Evolutionary conservation across 441 rosid species (phyloP).

Genomic region (Brassica hybrid): DNA sequence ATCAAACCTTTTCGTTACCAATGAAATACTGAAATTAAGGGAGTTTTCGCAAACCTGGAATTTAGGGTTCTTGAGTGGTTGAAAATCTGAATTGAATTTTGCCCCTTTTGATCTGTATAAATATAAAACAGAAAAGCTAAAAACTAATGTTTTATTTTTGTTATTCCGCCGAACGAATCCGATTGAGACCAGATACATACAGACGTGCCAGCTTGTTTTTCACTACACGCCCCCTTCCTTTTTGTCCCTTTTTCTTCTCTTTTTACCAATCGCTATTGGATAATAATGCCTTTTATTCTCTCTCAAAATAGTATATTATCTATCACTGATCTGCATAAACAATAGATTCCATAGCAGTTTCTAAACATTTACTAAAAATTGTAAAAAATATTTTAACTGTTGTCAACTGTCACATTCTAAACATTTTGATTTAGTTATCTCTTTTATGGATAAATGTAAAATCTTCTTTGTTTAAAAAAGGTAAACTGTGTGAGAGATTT

Average conservation of each 20-base stretch:
- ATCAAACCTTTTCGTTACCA: constrained; percentile 13
- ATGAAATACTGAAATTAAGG: not conserved
- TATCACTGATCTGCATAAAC: not conserved
- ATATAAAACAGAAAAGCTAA: constrained; percentile 24
- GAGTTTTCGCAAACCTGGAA: constrained; percentile 22
- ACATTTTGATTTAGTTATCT: not conserved
- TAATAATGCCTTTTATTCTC: not conserved
- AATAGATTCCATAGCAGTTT: not conserved
- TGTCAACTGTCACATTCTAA: not conserved
- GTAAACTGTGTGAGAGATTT: not conserved
- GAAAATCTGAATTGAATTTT: constrained; percentile 13
- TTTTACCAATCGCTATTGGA: constrained; percentile 19
- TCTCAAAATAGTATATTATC: not conserved
- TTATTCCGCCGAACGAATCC: constrained; percentile 39
- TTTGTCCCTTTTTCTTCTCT: not conserved
- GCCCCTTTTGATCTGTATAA: not conserved
- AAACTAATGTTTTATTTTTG: constrained; percentile 35
- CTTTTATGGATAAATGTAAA: constrained; percentile 1
- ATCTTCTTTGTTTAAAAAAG: not conserved
- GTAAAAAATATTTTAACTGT: not conserved
- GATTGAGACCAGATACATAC: constrained; percentile 22
- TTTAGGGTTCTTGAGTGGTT: constrained; percentile 38
- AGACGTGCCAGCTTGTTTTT: constrained; percentile 41
- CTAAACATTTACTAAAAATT: not conserved
- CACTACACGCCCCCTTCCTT: constrained; percentile 28